Conservation (phyloP, 768 basidiomycete species). For the Fomitopsis serialis region DNA sequence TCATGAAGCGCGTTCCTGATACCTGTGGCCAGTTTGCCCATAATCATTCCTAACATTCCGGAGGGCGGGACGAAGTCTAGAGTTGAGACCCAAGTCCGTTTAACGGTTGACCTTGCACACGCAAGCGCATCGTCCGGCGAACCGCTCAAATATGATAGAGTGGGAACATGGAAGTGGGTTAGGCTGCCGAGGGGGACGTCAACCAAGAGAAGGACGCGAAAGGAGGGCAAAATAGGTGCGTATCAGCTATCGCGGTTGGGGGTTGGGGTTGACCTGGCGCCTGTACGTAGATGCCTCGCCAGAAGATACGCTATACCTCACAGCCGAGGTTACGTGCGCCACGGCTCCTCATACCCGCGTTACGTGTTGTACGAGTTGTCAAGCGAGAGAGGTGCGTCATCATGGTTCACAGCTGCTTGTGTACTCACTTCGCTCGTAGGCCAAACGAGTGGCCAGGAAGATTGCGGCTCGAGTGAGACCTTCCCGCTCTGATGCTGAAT, state of each 20-base stretch:
- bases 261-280: not conserved
- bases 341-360: slow-evolving; percentile 74
- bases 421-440: slow-evolving; percentile 36
- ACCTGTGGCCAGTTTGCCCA: slow-evolving; percentile 51
- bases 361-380: slow-evolving; percentile 83
- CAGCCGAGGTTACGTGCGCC: slow-evolving; percentile 74
- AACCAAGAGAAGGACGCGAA: slow-evolving; percentile 79
- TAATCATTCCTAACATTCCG: slow-evolving; percentile 81
- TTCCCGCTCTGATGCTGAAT: slow-evolving; percentile 69
- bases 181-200: slow-evolving; percentile 75
- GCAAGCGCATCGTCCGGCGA: slow-evolving; percentile 54
- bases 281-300: slow-evolving; percentile 54
- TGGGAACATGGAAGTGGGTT: slow-evolving; percentile 91
- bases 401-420: slow-evolving; percentile 6
- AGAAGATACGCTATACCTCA: slow-evolving; percentile 67
- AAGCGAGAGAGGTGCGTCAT: slow-evolving; percentile 76
- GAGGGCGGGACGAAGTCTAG: slow-evolving; percentile 82
- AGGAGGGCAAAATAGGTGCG: slow-evolving; percentile 78
- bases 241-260: slow-evolving; percentile 8
- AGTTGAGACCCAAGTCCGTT: slow-evolving; percentile 92
- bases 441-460: slow-evolving; percentile 87
- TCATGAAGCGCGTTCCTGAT: not conserved
- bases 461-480: slow-evolving; percentile 80
- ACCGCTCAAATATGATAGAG: slow-evolving; percentile 62
- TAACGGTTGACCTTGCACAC: slow-evolving; percentile 74